These are phyloP conservation scores for Cerioporus squamosus DNA, from an alignment of 1,284 basidiomycete species.

Conservation along the genomic window DNA sequence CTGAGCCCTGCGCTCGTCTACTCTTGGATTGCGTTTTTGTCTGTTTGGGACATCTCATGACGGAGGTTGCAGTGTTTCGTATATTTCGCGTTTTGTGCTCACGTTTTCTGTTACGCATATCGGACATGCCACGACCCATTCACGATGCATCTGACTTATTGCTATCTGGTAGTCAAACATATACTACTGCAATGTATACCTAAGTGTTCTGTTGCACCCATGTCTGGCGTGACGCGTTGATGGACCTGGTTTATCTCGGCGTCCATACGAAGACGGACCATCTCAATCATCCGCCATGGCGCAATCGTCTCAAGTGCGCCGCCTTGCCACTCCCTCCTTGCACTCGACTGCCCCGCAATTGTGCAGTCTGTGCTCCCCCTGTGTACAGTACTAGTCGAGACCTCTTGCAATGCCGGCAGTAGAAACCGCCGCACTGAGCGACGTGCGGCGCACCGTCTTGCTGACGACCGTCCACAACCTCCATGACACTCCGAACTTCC, in stretches of 20 bases:
- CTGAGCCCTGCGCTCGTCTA: too few relatives aligned
- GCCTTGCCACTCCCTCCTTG: background rate
- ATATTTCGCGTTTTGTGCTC: background rate
- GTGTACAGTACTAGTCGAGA: background rate
- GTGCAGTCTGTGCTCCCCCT: too few relatives aligned
- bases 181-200: slow-evolving; percentile 18
- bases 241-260: too few relatives aligned
- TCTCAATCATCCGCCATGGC: slow-evolving; percentile 9
- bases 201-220: background rate
- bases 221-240: background rate
- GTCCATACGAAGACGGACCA: background rate
- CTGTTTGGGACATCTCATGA: background rate
- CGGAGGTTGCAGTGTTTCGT: background rate
- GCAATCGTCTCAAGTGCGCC: slow-evolving; percentile 2
- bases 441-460: slow-evolving; percentile 46
- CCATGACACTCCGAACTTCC: slow-evolving; percentile 50
- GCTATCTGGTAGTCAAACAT: slow-evolving; percentile 17
- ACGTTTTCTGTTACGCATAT: background rate
- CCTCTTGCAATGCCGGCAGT: slow-evolving; percentile 11
- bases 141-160: slow-evolving; percentile 24
- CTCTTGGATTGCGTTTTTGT: background rate
- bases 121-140: slow-evolving; percentile 17
- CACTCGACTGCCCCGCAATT: too few relatives aligned
- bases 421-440: slow-evolving; percentile 18
- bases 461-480: slow-evolving; percentile 56